Evolutionary conservation across 2,329 filamentous ascomycete species (phyloP).

Genomic region (Pseudocercospora vitis): DNA sequence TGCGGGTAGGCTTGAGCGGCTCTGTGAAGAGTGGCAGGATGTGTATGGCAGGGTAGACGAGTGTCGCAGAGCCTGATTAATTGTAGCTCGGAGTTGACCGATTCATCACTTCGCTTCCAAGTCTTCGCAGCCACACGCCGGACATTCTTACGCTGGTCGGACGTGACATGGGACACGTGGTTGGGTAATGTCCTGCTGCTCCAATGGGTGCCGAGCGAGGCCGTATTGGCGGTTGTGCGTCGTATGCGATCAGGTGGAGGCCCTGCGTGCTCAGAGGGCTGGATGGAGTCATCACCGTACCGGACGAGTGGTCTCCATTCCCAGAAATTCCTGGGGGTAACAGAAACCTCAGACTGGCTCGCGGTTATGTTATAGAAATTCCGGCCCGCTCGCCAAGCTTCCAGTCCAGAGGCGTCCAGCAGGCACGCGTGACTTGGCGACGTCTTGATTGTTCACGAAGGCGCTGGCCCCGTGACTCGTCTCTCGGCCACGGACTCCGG

Average conservation of each 20-base stretch:
- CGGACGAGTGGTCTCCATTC: slow-evolving; percentile 1
- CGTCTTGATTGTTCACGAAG: slow-evolving; percentile 9
- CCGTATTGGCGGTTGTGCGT: background rate
- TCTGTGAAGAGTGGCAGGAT: background rate
- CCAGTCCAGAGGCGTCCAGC: slow-evolving; percentile 14
- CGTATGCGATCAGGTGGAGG: slow-evolving; percentile 6
- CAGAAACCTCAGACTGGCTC: background rate
- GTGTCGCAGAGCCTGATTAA: too few relatives aligned
- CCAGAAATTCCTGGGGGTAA: slow-evolving; percentile 6
- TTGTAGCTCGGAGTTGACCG: background rate
- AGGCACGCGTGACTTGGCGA: slow-evolving; percentile 19
- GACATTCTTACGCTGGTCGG: too few relatives aligned
- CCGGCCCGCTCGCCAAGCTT: slow-evolving; percentile 17
- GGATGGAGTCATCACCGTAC: slow-evolving; percentile 4
- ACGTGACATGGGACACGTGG: slow-evolving; percentile 1
- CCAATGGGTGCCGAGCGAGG: too few relatives aligned
- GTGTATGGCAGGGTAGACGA: too few relatives aligned
- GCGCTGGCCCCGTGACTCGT: slow-evolving; percentile 9
- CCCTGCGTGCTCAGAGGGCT: slow-evolving; percentile 6
- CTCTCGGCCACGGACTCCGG: background rate
- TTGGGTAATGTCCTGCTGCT: too few relatives aligned
- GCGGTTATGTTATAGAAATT: slow-evolving; percentile 13
- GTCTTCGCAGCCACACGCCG: background rate
- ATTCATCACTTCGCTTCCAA: background rate
- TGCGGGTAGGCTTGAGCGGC: background rate